Evolutionary conservation across 371 early-diverging fungal genomes (phyloP), one percentile per base, ranked within the genome.

Genomic region (Catenaria anguillulae): DNA sequence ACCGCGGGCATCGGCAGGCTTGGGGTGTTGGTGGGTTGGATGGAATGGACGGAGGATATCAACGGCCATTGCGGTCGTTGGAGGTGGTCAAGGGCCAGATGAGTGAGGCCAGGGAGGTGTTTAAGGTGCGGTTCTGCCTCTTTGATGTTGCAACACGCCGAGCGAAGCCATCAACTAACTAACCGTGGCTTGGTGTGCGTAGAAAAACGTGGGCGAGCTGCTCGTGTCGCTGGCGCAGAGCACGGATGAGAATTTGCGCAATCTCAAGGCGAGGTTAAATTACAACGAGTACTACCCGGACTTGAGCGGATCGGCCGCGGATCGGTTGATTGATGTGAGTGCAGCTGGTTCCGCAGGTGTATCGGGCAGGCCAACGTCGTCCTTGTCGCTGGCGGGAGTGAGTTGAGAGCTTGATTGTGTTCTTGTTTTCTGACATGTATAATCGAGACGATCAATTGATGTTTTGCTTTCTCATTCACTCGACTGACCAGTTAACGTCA

Each of bases 261-360:
- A 85, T 70, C 66, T 81, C 70, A 69, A 80, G 65, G 70, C 86
- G 70, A 76, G 90, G 1, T 71, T 90, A 50, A 83, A 92, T 67
- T 92, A 86, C 67, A 92, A 91, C 68, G 82, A 81, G 62, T 78
- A 79, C 65, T 86, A 86, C 31, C 10, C 40, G 40, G 40, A 40
- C 40, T n/a, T n/a, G n/a, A n/a, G n/a, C n/a, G n/a, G n/a, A n/a
- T n/a, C n/a, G n/a, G n/a, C n/a, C n/a, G n/a, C n/a, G n/a, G n/a
- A n/a, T n/a, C n/a, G n/a, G n/a, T n/a, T n/a, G n/a, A n/a, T n/a
- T n/a, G n/a, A n/a, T n/a, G n/a, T n/a, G n/a, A n/a, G n/a, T n/a
- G n/a, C n/a, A n/a, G n/a, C n/a, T n/a, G n/a, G n/a, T n/a, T n/a
- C n/a, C n/a, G n/a, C n/a, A n/a, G n/a, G n/a, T n/a, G n/a, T n/a